Percentiles rank a stretch among this genome's conserved stretches.
phyloP scores from a whole-genome alignment of 116 monocot species.

The Papilionanthe hybrid region DNA sequence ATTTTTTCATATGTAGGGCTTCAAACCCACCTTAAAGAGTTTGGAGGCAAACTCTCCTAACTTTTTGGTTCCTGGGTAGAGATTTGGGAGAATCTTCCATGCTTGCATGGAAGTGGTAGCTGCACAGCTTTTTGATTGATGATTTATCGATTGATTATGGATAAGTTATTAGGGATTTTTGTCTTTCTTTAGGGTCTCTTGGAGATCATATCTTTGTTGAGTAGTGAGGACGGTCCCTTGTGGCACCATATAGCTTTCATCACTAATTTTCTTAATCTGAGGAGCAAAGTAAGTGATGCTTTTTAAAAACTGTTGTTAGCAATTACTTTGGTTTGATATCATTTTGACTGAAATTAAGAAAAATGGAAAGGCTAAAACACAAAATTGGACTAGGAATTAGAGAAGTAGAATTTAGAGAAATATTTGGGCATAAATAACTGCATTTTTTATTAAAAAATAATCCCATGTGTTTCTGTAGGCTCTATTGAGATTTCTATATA shows the following conservation, averaged over 20 bases:
- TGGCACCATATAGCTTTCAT: not conserved
- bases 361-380: too few species aligned
- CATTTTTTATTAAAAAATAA: not conserved
- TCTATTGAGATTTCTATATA: not conserved
- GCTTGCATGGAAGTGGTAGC: not conserved
- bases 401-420: too few species aligned
- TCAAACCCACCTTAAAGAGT: constrained; percentile 1
- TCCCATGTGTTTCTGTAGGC: not conserved
- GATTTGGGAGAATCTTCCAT: not conserved
- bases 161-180: not conserved
- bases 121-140: not conserved
- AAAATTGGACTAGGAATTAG: too few species aligned
- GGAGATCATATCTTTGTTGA: not conserved
- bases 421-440: too few species aligned
- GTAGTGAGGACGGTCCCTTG: not conserved
- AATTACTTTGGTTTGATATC: too few species aligned
- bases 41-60: not conserved
- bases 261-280: not conserved
- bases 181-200: not conserved
- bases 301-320: too few species aligned
- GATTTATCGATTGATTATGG: not conserved
- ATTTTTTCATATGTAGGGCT: not conserved
- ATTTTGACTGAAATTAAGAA: too few species aligned
- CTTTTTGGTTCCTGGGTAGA: not conserved
- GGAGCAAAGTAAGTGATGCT: too few species aligned